These are phyloP conservation scores for Chrysosporium keratinophilum DNA, from an alignment of 2,329 filamentous ascomycete species.

Conservation along the genomic window DNA sequence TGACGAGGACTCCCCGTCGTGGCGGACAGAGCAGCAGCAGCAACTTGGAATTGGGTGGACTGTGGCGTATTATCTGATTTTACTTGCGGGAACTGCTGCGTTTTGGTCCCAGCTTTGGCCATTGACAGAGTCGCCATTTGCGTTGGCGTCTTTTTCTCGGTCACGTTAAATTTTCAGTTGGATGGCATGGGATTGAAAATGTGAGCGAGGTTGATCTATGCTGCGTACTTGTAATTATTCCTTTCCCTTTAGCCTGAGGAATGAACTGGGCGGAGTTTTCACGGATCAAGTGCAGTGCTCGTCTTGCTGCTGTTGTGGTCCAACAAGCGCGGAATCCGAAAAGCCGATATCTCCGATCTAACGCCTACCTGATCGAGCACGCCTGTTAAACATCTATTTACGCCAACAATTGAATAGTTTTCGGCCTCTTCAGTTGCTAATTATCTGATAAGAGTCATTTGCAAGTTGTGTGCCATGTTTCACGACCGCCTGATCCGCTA, in stretches of 20 bases:
- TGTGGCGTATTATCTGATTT: constrained; percentile 63
- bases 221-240: not conserved
- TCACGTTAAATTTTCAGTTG: not conserved
- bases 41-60: constrained; percentile 52
- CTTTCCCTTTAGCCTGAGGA: not conserved
- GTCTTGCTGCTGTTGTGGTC: not conserved
- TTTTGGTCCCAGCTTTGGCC: constrained; percentile 65
- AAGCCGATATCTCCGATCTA: constrained; percentile 7
- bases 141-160: constrained; percentile 27
- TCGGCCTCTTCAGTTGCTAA: too few species aligned
- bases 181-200: not conserved
- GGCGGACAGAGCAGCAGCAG: constrained; percentile 20
- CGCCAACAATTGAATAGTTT: too few species aligned
- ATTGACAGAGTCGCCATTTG: constrained; percentile 50
- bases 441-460: too few species aligned
- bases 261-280: not conserved
- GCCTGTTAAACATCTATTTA: too few species aligned
- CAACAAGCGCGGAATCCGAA: not conserved
- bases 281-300: too few species aligned
- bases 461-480: too few species aligned
- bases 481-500: too few species aligned
- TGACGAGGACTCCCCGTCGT: constrained; percentile 21
- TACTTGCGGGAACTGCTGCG: constrained; percentile 58
- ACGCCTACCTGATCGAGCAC: too few species aligned
- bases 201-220: not conserved